Conservation (phyloP, 2,329 filamentous ascomycete species). For the Leptographium procerum region DNA sequence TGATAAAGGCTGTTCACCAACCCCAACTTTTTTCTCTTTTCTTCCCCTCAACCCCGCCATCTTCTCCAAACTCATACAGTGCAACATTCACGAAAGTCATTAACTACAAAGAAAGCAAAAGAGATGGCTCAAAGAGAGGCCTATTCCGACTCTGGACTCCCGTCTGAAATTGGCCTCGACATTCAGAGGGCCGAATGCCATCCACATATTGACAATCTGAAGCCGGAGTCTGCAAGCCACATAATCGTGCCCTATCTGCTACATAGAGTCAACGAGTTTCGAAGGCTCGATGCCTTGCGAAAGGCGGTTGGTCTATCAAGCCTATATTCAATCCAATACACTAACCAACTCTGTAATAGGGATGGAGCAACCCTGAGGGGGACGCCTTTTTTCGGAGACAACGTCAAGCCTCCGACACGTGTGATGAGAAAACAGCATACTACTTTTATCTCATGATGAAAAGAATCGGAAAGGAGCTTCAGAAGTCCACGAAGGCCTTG, state of each 20-base stretch:
- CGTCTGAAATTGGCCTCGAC: background rate
- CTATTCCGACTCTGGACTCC: no score
- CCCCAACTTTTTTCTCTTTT: no score
- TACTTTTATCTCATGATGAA: conserved; percentile 32
- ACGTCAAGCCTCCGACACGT: conserved; percentile 13
- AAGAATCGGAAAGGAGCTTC: conserved; percentile 29
- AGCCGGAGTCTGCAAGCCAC: background rate
- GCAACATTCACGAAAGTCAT: no score
- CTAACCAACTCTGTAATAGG: conserved; percentile 18
- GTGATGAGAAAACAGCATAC: conserved; percentile 17
- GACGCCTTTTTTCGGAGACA: conserved; percentile 31
- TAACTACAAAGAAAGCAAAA: no score
- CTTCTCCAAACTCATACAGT: no score
- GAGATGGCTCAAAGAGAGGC: no score
- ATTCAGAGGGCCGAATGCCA: background rate
- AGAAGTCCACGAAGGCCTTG: conserved; percentile 23
- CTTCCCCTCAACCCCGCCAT: no score
- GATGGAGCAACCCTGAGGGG: conserved; percentile 30
- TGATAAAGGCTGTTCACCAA: no score
- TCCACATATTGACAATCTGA: background rate
- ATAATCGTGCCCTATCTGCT: background rate
- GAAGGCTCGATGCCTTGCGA: background rate
- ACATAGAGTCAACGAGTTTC: background rate
- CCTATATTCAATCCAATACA: background rate
- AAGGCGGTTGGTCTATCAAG: background rate